Conservation (phyloP, 768 basidiomycete genomes). For the Macrolepiota dolichaula region DNA sequence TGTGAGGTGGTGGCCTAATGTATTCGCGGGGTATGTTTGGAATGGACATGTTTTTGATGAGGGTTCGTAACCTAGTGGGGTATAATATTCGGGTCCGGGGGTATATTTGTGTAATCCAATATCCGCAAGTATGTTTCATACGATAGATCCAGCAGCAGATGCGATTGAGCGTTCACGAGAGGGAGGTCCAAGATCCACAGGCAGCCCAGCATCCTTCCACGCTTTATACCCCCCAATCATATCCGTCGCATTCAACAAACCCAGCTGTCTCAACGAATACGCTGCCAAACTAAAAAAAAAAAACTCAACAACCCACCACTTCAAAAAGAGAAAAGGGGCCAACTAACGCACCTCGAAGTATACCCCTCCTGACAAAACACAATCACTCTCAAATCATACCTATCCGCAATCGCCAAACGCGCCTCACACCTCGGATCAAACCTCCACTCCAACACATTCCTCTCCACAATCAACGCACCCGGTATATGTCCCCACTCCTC, state of each 20-base stretch:
- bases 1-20: slow-evolving; percentile 70
- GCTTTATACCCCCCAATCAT: slow-evolving; percentile 71
- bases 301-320: neutral
- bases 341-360: slow-evolving; percentile 40
- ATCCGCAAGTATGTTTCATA: slow-evolving; percentile 11
- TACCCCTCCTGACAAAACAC: slow-evolving; percentile 75
- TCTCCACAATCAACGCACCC: slow-evolving; percentile 71
- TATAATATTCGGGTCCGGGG: too few species aligned
- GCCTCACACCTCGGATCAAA: slow-evolving; percentile 67
- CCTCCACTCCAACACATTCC: slow-evolving; percentile 77
- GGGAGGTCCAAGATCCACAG: slow-evolving; percentile 39
- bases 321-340: neutral
- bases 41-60: slow-evolving; percentile 52
- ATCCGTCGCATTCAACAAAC: slow-evolving; percentile 73
- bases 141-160: slow-evolving; percentile 25
- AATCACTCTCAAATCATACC: slow-evolving; percentile 73
- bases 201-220: slow-evolving; percentile 67
- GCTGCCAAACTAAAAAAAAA: slow-evolving; percentile 55
- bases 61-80: neutral
- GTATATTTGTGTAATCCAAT: neutral
- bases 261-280: slow-evolving; percentile 62
- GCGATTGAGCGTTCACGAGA: slow-evolving; percentile 16
- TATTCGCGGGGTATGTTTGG: slow-evolving; percentile 68
- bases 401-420: slow-evolving; percentile 62
- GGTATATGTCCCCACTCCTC: slow-evolving; percentile 53